Evolutionary conservation across 768 basidiomycete species (phyloP).

Genomic region (Lactarius trivialis): DNA sequence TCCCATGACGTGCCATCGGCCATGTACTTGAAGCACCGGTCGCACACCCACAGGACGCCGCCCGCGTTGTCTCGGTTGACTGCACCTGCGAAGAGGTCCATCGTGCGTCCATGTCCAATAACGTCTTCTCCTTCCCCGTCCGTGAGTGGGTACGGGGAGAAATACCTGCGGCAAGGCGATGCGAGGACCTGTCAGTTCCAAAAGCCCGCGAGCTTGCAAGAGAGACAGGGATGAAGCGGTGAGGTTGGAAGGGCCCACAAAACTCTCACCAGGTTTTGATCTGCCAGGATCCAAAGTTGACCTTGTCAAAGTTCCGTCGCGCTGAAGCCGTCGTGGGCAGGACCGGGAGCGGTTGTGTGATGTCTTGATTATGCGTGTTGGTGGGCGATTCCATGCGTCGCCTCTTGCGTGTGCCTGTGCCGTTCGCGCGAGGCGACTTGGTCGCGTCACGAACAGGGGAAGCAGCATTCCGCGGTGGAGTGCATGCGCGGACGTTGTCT

Average conservation of each 20-base stretch:
- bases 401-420: slow-evolving; percentile 28
- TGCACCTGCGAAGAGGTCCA: slow-evolving; percentile 64
- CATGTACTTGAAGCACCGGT: slow-evolving; percentile 97
- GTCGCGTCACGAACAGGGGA: slow-evolving; percentile 1
- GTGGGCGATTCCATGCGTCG: slow-evolving; percentile 11
- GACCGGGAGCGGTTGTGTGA: slow-evolving; percentile 2
- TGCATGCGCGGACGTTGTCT: slow-evolving; percentile 30
- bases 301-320: slow-evolving; percentile 79
- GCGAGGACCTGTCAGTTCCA: neutral
- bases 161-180: slow-evolving; percentile 57
- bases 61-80: slow-evolving; percentile 43
- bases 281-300: slow-evolving; percentile 78
- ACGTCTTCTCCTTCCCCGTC: slow-evolving; percentile 58
- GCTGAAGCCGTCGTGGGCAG: slow-evolving; percentile 27
- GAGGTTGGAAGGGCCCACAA: neutral
- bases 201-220: neutral
- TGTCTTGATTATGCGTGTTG: neutral
- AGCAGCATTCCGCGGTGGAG: slow-evolving; percentile 13
- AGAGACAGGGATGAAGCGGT: neutral
- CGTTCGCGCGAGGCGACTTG: slow-evolving; percentile 22
- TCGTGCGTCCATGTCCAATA: slow-evolving; percentile 54
- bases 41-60: slow-evolving; percentile 73
- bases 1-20: slow-evolving; percentile 65
- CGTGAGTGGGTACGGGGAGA: slow-evolving; percentile 81
- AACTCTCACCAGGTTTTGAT: slow-evolving; percentile 78